Conservation (phyloP, 2,329 filamentous ascomycete species). For the Scleromitrula shiraiana region DNA sequence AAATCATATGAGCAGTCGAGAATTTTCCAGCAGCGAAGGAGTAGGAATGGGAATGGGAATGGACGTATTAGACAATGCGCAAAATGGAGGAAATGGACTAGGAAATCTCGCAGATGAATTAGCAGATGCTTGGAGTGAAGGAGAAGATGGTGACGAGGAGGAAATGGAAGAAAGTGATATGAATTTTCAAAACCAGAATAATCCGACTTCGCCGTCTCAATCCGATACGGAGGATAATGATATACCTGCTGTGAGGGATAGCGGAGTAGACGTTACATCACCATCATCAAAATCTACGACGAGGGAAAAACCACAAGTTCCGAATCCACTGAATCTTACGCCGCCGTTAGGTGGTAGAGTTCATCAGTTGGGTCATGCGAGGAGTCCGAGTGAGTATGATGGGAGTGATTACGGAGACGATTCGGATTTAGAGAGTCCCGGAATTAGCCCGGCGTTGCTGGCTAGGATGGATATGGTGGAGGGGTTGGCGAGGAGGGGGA, state of each 20-base stretch:
- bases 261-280: constrained; percentile 27
- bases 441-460: constrained; percentile 58
- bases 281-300: constrained; percentile 6
- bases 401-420: constrained; percentile 69
- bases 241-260: constrained; percentile 31
- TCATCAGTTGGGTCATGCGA: constrained; percentile 46
- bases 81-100: constrained; percentile 45
- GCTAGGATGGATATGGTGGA: constrained; percentile 66
- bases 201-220: neutral
- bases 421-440: constrained; percentile 60
- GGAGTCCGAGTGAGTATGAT: constrained; percentile 54
- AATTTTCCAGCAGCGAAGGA: neutral
- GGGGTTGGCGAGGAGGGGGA: constrained; percentile 56
- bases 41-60: constrained; percentile 13
- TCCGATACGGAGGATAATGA: constrained; percentile 20
- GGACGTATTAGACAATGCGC: constrained; percentile 30
- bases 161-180: constrained; percentile 42
- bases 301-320: constrained; percentile 10
- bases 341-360: constrained; percentile 17
- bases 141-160: constrained; percentile 50
- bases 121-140: constrained; percentile 62
- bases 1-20: constrained; percentile 11
- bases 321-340: constrained; percentile 15
- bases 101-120: constrained; percentile 78
- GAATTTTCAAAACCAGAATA: constrained; percentile 30